phyloP scores from a whole-genome alignment of 495 filamentous ascomycete species.

The Tricharina praecox region DNA sequence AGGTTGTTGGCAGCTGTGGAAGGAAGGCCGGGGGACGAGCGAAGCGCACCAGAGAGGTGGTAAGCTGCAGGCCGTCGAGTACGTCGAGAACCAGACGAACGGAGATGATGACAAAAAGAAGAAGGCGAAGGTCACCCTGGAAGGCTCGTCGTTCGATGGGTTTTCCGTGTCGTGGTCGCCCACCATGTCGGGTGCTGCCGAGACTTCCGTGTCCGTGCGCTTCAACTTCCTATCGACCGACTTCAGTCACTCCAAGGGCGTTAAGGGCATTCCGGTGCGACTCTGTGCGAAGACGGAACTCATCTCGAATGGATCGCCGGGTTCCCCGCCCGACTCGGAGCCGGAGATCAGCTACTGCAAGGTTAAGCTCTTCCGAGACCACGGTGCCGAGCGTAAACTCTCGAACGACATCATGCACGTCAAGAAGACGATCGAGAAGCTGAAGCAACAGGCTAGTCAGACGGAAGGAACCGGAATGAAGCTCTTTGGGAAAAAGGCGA shows the following conservation, averaged over 20 bases:
- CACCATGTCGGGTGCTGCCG: slow-evolving; percentile 39
- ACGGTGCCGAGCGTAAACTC: slow-evolving; percentile 87
- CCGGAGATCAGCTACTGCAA: slow-evolving; percentile 81
- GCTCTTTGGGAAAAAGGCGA: slow-evolving; percentile 73
- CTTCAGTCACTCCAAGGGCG: slow-evolving; percentile 94
- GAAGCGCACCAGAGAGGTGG: slow-evolving; percentile 80
- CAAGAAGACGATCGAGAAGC: slow-evolving; percentile 84
- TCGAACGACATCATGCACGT: slow-evolving; percentile 87
- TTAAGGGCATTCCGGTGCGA: slow-evolving; percentile 86
- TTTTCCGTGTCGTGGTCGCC: slow-evolving; percentile 82
- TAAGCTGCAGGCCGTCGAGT: slow-evolving; percentile 82
- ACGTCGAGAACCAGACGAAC: slow-evolving; percentile 59
- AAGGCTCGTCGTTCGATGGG: slow-evolving; percentile 72
- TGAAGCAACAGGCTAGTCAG: slow-evolving; percentile 78
- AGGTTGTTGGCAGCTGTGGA: slow-evolving; percentile 89
- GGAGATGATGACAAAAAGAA: slow-evolving; percentile 51
- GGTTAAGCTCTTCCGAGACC: slow-evolving; percentile 91
- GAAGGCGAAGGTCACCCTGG: slow-evolving; percentile 54
- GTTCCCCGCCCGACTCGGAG: slow-evolving; percentile 26
- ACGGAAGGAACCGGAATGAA: slow-evolving; percentile 68
- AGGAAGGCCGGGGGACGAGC: slow-evolving; percentile 73
- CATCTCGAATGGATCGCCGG: slow-evolving; percentile 31
- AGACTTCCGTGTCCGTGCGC: slow-evolving; percentile 70
- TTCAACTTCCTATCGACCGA: slow-evolving; percentile 98
- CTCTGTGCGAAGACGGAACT: slow-evolving; percentile 80